These are phyloP conservation scores for Ophiostoma tasmaniense DNA, from an alignment of 2,329 filamentous ascomycete species.

Conservation along the genomic window DNA sequence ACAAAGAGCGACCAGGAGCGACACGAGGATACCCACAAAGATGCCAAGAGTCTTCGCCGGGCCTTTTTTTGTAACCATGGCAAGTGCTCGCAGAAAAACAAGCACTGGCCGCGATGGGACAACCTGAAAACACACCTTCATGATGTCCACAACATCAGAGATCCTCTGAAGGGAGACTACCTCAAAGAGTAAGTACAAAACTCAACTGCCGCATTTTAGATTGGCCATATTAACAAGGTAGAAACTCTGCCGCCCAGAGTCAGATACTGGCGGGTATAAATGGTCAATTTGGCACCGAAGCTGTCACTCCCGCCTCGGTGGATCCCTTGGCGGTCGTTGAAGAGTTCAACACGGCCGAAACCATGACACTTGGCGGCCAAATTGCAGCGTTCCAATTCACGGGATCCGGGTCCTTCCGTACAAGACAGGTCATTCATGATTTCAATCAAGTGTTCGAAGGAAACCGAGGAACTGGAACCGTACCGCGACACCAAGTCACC, in stretches of 20 bases:
- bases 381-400: background rate
- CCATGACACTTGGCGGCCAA: background rate
- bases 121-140: background rate
- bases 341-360: background rate
- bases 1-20: constrained; percentile 33
- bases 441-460: background rate
- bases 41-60: background rate
- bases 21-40: background rate
- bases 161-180: background rate
- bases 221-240: background rate
- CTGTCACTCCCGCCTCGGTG: background rate
- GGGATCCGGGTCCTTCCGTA: background rate
- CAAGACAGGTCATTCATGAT: background rate
- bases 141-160: background rate
- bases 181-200: background rate
- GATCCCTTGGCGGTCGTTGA: background rate
- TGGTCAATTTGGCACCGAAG: background rate
- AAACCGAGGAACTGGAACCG: background rate
- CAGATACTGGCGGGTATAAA: background rate
- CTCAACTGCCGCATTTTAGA: background rate
- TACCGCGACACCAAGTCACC: no score
- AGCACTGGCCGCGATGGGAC: background rate
- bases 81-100: background rate
- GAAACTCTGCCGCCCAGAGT: background rate
- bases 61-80: background rate